Evolutionary conservation across 2,329 filamentous ascomycete species (phyloP), one percentile per base, ranked within the genome.

Genomic region (Cladophialophora yegresii): DNA sequence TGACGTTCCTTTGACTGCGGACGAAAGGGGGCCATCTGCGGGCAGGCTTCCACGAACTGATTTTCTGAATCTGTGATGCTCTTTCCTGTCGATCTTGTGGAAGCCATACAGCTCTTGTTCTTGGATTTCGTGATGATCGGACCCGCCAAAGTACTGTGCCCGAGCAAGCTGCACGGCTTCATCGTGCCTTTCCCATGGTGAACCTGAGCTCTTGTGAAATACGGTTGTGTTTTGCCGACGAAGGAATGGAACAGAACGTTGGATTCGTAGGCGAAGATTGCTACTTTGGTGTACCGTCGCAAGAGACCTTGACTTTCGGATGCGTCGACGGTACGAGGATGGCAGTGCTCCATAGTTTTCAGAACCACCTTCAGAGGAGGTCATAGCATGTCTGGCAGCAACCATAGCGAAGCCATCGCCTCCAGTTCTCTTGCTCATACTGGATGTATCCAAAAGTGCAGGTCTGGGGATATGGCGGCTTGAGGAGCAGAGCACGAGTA

Each of bases 221-320:
- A 51, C 71, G 49, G 67, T 70, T 22, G 71, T 72, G 12, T 75
- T 71, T 58, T 73, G 73, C 40, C 57, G 58, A 33, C 66, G 68
- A 20, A 79, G 72, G 59, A 81, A 79, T 13, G 79, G 80, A 58
- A 77, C 71, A 0, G 80, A 80, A n/a, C 74, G 76, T 61, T 75
- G 74, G 62, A 80, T 67, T 2, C 68, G 69, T 7, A 71, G 57
- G 22, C 59, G 63, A 23, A 72, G 53, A 36, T 59, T 66, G 56
- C 58, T 60, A 36, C 32, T 61, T 10, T 43, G 49, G 16, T 50
- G 47, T 16, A 67, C 55, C 23, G 55, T 45, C 20, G 63, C 50
- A 28, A 58, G 47, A n/a, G 80, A 82, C 63, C 76, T 79, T 7
- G 80, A 75, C 67, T 79, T 81, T 33, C 78, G 77, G 32, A 82